Conservation (phyloP, 139 green algal species). For the Bryopsis sp. region DNA sequence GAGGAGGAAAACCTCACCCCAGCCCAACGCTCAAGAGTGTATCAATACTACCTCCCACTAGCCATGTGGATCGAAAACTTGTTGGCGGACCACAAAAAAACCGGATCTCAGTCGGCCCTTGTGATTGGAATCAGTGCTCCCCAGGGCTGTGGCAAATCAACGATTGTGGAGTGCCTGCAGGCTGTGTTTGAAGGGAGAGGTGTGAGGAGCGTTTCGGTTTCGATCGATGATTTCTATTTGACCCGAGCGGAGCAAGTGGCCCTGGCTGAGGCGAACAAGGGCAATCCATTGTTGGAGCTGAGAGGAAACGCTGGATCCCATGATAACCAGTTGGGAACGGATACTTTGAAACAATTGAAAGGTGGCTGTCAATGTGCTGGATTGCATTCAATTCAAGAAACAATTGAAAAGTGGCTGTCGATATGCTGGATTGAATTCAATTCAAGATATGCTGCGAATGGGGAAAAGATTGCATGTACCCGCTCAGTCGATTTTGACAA, state of each 20-base stretch:
- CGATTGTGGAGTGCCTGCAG: constrained; percentile 82
- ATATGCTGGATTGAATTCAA: no score
- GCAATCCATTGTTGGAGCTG: constrained; percentile 78
- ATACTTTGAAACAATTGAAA: constrained; percentile 52
- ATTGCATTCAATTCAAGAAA: no score
- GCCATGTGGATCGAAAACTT: constrained; percentile 73
- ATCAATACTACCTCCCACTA: constrained; percentile 90
- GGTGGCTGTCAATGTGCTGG: no score
- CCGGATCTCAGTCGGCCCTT: not conserved
- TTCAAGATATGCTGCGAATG: no score
- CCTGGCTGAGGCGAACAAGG: constrained; percentile 40
- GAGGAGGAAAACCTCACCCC: not conserved
- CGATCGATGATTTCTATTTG: constrained; percentile 98
- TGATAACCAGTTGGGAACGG: constrained; percentile 74
- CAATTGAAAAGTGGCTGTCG: no score
- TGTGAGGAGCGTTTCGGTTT: constrained; percentile 60
- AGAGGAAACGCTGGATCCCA: constrained; percentile 91
- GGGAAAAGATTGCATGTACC: no score
- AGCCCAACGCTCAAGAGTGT: constrained; percentile 30
- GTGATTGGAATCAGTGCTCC: constrained; percentile 79
- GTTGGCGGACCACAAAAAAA: constrained; percentile 41
- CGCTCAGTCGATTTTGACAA: no score
- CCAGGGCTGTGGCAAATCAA: constrained; percentile 96
- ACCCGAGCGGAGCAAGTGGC: constrained; percentile 32
- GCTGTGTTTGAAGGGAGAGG: constrained; percentile 59